A percentile compares a stretch with the other conserved stretches of the same genome.
These are phyloP conservation scores for Colletotrichum salicis DNA, from an alignment of 2,329 filamentous ascomycete genomes.

Conservation along the genomic window DNA sequence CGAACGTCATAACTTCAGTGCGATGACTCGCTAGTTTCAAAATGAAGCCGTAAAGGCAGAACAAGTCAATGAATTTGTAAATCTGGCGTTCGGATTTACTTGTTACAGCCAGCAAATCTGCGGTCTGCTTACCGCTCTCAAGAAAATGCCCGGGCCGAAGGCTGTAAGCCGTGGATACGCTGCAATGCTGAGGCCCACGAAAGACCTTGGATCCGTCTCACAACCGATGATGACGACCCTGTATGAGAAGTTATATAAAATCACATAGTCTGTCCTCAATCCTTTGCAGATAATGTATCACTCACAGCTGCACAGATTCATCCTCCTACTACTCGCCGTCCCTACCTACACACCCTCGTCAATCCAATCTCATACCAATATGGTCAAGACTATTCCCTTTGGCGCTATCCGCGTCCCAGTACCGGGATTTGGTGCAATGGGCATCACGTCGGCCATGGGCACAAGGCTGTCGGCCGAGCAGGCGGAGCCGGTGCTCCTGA, in stretches of 20 bases:
- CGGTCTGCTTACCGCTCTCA: background rate
- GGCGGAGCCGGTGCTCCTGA: conserved; percentile 61
- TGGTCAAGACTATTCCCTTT: conserved; percentile 56
- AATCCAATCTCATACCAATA: conserved; percentile 19
- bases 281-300: background rate
- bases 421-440: conserved; percentile 62
- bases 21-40: background rate
- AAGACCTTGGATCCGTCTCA: background rate
- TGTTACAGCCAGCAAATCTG: background rate
- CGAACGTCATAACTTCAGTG: background rate
- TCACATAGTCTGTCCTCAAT: background rate
- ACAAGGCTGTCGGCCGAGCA: conserved; percentile 54
- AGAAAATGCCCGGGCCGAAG: background rate
- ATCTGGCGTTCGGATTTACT: background rate
- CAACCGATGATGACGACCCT: background rate
- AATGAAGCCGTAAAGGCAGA: background rate
- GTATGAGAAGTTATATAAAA: background rate
- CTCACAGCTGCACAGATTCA: background rate
- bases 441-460: conserved; percentile 55
- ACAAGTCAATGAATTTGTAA: background rate
- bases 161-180: background rate
- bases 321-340: background rate
- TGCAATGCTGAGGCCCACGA: no score
- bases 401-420: conserved; percentile 47
- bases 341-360: no score